These are phyloP conservation scores for Trichoderma cornu-damae DNA, from an alignment of 2,329 filamentous ascomycete species.

Conservation along the genomic window DNA sequence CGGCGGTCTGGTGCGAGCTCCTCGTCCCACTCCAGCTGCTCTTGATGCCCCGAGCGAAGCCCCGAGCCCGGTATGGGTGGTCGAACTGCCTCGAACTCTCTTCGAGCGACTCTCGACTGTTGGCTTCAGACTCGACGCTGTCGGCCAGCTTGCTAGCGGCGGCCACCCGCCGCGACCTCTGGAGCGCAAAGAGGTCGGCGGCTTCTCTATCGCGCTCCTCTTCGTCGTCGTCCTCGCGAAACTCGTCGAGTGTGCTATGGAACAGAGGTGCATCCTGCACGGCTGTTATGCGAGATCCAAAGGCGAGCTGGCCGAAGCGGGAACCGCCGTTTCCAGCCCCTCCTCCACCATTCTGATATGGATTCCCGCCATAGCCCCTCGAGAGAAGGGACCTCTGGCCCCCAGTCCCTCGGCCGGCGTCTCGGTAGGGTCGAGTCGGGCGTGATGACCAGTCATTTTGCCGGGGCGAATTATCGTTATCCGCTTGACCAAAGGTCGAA, in stretches of 20 bases:
- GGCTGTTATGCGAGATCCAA: constrained; percentile 68
- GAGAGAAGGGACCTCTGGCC: constrained; percentile 41
- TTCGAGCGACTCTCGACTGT: constrained; percentile 36
- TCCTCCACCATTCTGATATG: constrained; percentile 70
- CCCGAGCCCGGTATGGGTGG: constrained; percentile 42
- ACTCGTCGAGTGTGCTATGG: constrained; percentile 84
- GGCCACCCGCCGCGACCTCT: constrained; percentile 83
- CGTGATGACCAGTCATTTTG: constrained; percentile 35
- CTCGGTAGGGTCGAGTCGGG: constrained; percentile 31
- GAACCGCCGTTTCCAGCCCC: constrained; percentile 45
- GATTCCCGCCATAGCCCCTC: constrained; percentile 57
- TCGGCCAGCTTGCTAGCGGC: constrained; percentile 78
- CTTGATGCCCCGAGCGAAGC: constrained; percentile 50
- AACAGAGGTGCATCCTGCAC: constrained; percentile 85
- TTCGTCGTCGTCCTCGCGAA: constrained; percentile 88
- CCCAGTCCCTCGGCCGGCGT: constrained; percentile 28
- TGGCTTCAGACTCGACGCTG: constrained; percentile 69
- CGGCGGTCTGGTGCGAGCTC: constrained; percentile 33
- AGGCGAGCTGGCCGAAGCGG: constrained; percentile 66
- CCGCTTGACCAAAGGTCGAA: constrained; percentile 63
- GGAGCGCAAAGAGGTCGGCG: constrained; percentile 88
- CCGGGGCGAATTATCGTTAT: constrained; percentile 34
- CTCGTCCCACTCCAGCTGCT: constrained; percentile 60
- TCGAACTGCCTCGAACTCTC: constrained; percentile 29
- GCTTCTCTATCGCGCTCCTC: constrained; percentile 85